These are phyloP conservation scores for Colletotrichum acutatum DNA, from an alignment of 2,329 filamentous ascomycete species.

Conservation along the genomic window DNA sequence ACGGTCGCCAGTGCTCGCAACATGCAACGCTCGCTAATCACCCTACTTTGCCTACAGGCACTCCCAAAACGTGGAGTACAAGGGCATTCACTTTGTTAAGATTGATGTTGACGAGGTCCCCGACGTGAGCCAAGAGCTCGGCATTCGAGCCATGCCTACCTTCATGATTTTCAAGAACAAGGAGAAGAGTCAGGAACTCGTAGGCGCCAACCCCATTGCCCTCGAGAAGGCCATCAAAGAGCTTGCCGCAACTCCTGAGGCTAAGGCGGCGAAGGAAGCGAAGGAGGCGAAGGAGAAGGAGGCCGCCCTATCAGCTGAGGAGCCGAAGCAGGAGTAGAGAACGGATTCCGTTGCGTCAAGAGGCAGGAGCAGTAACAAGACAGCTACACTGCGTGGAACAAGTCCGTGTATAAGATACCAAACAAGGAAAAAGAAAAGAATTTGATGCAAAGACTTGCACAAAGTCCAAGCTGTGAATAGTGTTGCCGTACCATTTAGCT, in stretches of 20 bases:
- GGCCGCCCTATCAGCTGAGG: no score
- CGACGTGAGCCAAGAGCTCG: slow-evolving; percentile 80
- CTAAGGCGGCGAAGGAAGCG: no score
- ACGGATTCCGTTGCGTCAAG: no score
- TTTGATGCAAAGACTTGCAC: not conserved
- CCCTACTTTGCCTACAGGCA: not conserved
- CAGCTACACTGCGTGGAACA: no score
- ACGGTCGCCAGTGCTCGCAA: no score
- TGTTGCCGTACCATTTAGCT: not conserved
- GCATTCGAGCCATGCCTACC: slow-evolving; percentile 91
- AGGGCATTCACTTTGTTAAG: slow-evolving; percentile 82
- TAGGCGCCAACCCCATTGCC: slow-evolving; percentile 83
- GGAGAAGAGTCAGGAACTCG: slow-evolving; percentile 76
- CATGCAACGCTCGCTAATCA: not conserved
- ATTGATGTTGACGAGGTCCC: slow-evolving; percentile 88
- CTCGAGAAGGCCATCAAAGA: slow-evolving; percentile 60
- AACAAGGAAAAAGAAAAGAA: not conserved
- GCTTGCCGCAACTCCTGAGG: slow-evolving; percentile 11
- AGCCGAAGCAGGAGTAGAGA: no score
- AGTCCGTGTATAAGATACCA: not conserved
- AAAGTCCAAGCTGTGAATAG: not conserved
- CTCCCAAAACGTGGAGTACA: slow-evolving; percentile 57
- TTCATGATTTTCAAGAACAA: slow-evolving; percentile 88
- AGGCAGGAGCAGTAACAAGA: no score
- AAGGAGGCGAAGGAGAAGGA: no score